A percentile compares a stretch with the other conserved stretches of the same genome.
Evolutionary conservation across 2,329 filamentous ascomycete species (phyloP).

Genomic region (Chaetothyriales sp.): DNA sequence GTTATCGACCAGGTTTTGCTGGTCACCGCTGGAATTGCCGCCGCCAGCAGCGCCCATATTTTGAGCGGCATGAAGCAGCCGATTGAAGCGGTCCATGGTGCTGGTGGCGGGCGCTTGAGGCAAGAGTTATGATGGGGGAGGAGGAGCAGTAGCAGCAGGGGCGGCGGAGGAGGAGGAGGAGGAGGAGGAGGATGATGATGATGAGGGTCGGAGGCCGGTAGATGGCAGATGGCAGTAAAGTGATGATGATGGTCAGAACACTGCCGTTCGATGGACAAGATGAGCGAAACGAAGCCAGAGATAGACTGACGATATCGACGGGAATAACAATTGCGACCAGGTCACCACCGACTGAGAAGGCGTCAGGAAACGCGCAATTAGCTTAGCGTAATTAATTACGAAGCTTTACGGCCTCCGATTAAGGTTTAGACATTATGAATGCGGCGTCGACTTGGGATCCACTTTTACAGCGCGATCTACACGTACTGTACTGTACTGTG

Average conservation of each 20-base stretch:
- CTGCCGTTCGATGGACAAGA: no score
- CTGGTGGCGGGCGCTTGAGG: background rate
- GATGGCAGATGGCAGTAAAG: no score
- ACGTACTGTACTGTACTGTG: background rate
- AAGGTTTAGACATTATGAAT: background rate
- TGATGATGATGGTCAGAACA: no score
- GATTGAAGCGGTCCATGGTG: slow-evolving; percentile 79
- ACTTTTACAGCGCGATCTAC: background rate
- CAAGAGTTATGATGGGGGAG: background rate
- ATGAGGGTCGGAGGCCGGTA: background rate
- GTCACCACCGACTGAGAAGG: background rate
- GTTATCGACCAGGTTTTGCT: slow-evolving; percentile 86
- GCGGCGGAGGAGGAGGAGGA: background rate
- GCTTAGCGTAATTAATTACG: background rate
- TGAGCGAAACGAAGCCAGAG: no score
- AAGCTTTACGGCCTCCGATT: background rate
- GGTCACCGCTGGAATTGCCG: slow-evolving; percentile 51
- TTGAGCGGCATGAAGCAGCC: slow-evolving; percentile 64
- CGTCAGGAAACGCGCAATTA: background rate
- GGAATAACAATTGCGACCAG: background rate
- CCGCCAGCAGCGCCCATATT: slow-evolving; percentile 34
- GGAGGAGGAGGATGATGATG: background rate
- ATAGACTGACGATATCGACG: background rate
- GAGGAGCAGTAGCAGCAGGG: background rate
- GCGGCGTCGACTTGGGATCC: background rate